phyloP scores from a whole-genome alignment of 305 asterid genomes.

The Striga hermonthica region DNA sequence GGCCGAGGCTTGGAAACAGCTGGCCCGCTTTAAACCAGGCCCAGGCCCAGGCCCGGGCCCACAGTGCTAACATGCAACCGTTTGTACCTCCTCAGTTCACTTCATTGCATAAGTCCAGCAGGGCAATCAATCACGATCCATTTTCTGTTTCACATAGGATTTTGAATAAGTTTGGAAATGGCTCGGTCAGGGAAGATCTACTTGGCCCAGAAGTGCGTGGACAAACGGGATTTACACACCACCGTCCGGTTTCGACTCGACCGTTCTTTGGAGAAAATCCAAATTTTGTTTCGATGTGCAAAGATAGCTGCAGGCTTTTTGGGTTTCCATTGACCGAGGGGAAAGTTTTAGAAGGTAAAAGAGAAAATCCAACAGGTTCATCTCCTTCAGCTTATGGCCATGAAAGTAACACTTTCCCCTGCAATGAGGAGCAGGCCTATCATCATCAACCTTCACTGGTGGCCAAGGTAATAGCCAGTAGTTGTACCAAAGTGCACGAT shows the following conservation, averaged over 20 bases:
- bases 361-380: conserved; percentile 30
- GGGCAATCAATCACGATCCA: background rate
- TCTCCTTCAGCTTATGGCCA: conserved; percentile 29
- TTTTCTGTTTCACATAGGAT: background rate
- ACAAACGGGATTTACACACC: conserved; percentile 25
- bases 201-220: conserved; percentile 32
- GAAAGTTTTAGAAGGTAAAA: conserved; percentile 30
- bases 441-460: conserved; percentile 39
- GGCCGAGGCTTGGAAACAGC: conserved; percentile 39
- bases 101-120: conserved; percentile 8
- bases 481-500: conserved; percentile 48
- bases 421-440: conserved; percentile 42
- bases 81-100: conserved; percentile 38
- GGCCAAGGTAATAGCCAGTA: conserved; percentile 44
- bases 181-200: conserved; percentile 23
- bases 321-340: conserved; percentile 83
- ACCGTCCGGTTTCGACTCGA: conserved; percentile 39
- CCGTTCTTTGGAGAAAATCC: conserved; percentile 42
- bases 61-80: conserved; percentile 33
- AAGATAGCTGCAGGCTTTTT: conserved; percentile 68
- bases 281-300: conserved; percentile 49
- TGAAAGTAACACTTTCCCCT: conserved; percentile 36
- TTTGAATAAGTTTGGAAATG: conserved; percentile 17
- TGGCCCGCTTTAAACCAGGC: conserved; percentile 45
- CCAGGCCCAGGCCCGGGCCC: conserved; percentile 31